Evolutionary conservation across 176 grass and related monocot genomes (phyloP).

Genomic region (Poa pratensis): DNA sequence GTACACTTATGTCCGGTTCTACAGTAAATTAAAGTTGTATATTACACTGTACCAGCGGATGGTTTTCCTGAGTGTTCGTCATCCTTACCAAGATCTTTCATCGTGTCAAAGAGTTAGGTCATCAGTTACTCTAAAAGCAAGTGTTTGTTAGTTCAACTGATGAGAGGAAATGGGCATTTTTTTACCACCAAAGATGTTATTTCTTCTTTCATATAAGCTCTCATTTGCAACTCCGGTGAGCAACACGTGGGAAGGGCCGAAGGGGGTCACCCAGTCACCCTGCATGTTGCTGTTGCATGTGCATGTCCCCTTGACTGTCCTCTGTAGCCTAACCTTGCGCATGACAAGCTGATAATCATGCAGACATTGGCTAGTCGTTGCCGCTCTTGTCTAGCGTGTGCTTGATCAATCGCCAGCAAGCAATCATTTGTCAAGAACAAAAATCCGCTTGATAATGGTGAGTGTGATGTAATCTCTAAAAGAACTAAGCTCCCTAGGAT

Average conservation of each 20-base stretch:
- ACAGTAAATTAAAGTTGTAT: not conserved
- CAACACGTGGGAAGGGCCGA: slow-evolving; percentile 33
- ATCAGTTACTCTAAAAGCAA: not conserved
- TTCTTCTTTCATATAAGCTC: too few relatives aligned
- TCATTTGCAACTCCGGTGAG: not conserved
- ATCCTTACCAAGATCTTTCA: not conserved
- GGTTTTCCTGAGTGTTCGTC: not conserved
- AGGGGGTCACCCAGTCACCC: too few relatives aligned
- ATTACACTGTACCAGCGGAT: not conserved
- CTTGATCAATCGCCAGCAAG: not conserved
- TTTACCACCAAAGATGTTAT: not conserved
- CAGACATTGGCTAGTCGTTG: not conserved
- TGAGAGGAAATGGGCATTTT: not conserved
- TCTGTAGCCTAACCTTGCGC: not conserved
- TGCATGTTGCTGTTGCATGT: too few relatives aligned
- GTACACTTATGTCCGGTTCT: not conserved
- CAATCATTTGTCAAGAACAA: not conserved
- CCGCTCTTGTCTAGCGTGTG: not conserved
- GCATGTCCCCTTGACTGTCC: slow-evolving; percentile 41
- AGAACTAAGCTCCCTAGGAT: too few relatives aligned
- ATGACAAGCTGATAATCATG: slow-evolving; percentile 14
- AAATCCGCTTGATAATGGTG: not conserved
- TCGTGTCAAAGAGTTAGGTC: too few relatives aligned
- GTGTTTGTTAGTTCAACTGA: not conserved
- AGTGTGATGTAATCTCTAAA: too few relatives aligned